phyloP scores from a whole-genome alignment of 1,284 basidiomycete species.

The Tylopilus sp. region DNA sequence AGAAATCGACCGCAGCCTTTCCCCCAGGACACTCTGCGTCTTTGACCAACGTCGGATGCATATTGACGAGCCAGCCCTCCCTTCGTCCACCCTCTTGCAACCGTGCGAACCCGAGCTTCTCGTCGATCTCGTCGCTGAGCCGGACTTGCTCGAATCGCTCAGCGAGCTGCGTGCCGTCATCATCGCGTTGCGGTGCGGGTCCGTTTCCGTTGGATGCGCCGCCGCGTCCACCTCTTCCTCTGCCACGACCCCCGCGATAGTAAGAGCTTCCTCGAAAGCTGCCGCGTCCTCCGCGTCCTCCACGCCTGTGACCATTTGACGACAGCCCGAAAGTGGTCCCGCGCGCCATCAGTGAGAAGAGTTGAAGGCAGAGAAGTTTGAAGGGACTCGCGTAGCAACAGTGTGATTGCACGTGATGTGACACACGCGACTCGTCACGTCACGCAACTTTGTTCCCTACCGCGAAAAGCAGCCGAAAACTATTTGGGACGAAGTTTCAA shows the following conservation, averaged over 20 bases:
- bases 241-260: slow-evolving; percentile 39
- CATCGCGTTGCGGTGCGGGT: slow-evolving; percentile 63
- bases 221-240: slow-evolving; percentile 51
- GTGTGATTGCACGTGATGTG: slow-evolving; percentile 23
- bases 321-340: slow-evolving; percentile 32
- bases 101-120: slow-evolving; percentile 83
- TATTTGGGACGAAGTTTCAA: too few relatives aligned
- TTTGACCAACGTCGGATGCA: slow-evolving; percentile 93
- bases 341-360: slow-evolving; percentile 29
- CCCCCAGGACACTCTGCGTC: slow-evolving; percentile 78
- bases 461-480: too few relatives aligned
- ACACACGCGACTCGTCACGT: slow-evolving; percentile 23
- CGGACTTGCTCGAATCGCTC: slow-evolving; percentile 79
- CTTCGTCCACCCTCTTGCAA: slow-evolving; percentile 68
- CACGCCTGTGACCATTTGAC: slow-evolving; percentile 39
- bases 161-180: slow-evolving; percentile 78
- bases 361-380: background rate
- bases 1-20: slow-evolving; percentile 90
- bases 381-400: slow-evolving; percentile 1
- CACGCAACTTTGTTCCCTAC: too few relatives aligned
- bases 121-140: slow-evolving; percentile 83
- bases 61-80: slow-evolving; percentile 96
- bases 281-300: slow-evolving; percentile 42
- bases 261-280: slow-evolving; percentile 42
- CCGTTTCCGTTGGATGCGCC: slow-evolving; percentile 41